A percentile compares a stretch with the other conserved stretches of the same genome.
phyloP scores from a whole-genome alignment of 176 grass and related monocot species.

The Ensete glaucum region DNA sequence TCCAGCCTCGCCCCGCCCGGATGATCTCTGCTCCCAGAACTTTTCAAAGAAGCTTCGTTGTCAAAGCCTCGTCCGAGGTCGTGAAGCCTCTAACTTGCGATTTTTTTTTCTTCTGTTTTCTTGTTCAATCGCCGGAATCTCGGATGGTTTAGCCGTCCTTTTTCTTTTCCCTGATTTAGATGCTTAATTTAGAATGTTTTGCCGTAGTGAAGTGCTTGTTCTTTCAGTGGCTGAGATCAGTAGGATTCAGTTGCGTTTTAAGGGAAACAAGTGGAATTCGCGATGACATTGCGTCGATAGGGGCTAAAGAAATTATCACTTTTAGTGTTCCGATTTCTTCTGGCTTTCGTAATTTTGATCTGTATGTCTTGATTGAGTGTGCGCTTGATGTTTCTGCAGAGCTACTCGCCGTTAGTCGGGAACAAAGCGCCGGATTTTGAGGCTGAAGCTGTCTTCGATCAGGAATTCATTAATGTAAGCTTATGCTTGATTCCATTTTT shows the following conservation, averaged over 20 bases:
- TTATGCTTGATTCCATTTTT: background rate
- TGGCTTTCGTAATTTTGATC: background rate
- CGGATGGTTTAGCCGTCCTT: background rate
- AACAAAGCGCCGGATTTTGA: constrained; percentile 81
- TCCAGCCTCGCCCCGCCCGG: constrained; percentile 20
- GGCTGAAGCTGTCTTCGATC: constrained; percentile 79
- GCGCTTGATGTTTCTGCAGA: constrained; percentile 23
- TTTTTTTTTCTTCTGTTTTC: background rate
- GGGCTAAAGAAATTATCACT: background rate
- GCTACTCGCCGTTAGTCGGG: constrained; percentile 59
- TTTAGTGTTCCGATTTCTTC: background rate
- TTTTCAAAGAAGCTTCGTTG: constrained; percentile 35
- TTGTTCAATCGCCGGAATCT: background rate
- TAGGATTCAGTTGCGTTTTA: too few species aligned
- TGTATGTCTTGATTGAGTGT: too few species aligned
- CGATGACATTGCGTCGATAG: background rate
- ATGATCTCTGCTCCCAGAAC: constrained; percentile 31
- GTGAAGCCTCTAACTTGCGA: background rate
- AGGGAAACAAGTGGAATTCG: too few species aligned
- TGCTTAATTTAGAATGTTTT: background rate
- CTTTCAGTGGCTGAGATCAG: background rate
- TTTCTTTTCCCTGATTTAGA: background rate
- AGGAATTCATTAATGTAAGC: constrained; percentile 64
- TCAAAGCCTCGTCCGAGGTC: constrained; percentile 46
- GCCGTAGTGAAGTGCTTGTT: background rate